phyloP scores from a whole-genome alignment of 352 stramenopile species.

The Hyphochytrium catenoides region DNA sequence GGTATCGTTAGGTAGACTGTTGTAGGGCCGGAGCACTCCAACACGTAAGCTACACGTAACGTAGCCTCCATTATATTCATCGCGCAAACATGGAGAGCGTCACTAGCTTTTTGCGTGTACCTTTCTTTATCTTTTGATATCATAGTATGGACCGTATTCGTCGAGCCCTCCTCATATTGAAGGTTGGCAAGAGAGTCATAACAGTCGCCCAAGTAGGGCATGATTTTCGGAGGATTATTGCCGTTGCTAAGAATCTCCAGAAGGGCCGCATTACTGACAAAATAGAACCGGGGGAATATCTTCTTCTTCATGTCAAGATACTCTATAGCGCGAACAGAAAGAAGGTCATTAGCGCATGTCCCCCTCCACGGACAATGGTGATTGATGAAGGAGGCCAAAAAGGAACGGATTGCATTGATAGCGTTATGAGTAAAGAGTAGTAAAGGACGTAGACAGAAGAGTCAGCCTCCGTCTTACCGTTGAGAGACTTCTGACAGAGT shows the following conservation, averaged over 20 bases:
- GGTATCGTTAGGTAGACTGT: too few species aligned
- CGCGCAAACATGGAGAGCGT: constrained; percentile 79
- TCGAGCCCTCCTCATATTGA: constrained; percentile 32
- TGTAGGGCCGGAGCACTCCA: too few species aligned
- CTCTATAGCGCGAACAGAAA: too few species aligned
- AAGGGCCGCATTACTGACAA: constrained; percentile 78
- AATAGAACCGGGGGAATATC: constrained; percentile 83
- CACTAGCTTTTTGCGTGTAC: constrained; percentile 57
- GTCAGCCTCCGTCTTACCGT: too few species aligned
- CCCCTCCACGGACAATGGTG: too few species aligned
- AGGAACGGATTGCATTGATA: too few species aligned
- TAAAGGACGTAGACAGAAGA: too few species aligned
- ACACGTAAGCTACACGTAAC: too few species aligned
- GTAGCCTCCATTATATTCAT: constrained; percentile 70
- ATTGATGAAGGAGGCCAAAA: too few species aligned
- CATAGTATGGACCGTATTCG: constrained; percentile 59
- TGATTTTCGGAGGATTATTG: constrained; percentile 50
- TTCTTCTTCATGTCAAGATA: constrained; percentile 77
- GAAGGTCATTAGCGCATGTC: too few species aligned
- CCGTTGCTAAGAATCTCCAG: constrained; percentile 83
- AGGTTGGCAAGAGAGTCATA: constrained; percentile 35
- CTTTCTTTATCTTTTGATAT: constrained; percentile 64
- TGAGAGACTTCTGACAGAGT: constrained; percentile 72
- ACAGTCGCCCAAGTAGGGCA: constrained; percentile 70
- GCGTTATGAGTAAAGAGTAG: too few species aligned